phyloP scores from a whole-genome alignment of 768 basidiomycete species.

The Tylopilus rubrobrunneus region DNA sequence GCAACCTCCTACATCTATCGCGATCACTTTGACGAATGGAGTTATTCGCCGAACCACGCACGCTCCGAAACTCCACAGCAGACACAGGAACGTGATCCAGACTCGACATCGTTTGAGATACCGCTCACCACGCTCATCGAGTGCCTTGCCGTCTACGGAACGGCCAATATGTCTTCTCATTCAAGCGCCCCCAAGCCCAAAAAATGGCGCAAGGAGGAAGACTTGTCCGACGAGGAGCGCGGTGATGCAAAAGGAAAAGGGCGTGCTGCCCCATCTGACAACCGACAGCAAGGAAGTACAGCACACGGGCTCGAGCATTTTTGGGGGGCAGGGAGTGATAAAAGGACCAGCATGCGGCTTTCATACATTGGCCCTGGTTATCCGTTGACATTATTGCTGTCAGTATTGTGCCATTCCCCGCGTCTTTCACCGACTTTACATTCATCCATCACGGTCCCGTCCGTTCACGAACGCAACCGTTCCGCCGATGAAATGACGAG shows the following conservation, averaged over 20 bases:
- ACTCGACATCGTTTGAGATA: constrained; percentile 64
- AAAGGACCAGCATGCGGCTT: constrained; percentile 82
- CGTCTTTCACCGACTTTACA: background rate
- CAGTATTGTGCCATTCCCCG: constrained; percentile 28
- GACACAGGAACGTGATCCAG: constrained; percentile 12
- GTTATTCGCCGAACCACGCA: constrained; percentile 48
- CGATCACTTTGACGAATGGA: constrained; percentile 77
- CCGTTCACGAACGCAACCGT: background rate
- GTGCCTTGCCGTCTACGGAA: constrained; percentile 91
- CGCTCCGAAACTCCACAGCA: constrained; percentile 22
- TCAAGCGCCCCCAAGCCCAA: constrained; percentile 37
- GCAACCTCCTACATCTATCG: constrained; percentile 81
- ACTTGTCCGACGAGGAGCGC: constrained; percentile 40
- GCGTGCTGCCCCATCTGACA: background rate
- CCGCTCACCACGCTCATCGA: constrained; percentile 82
- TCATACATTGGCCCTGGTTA: constrained; percentile 74
- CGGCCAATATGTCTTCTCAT: constrained; percentile 44
- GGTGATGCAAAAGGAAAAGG: constrained; percentile 34
- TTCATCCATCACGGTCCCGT: background rate
- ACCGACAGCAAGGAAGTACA: constrained; percentile 19
- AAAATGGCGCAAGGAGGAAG: constrained; percentile 46
- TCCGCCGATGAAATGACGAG: constrained; percentile 4
- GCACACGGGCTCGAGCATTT: constrained; percentile 50
- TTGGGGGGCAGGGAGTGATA: constrained; percentile 49
- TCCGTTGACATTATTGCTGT: constrained; percentile 79